Conservation (phyloP, 2,329 filamentous ascomycete genomes). For the Microascus cirrosus region DNA sequence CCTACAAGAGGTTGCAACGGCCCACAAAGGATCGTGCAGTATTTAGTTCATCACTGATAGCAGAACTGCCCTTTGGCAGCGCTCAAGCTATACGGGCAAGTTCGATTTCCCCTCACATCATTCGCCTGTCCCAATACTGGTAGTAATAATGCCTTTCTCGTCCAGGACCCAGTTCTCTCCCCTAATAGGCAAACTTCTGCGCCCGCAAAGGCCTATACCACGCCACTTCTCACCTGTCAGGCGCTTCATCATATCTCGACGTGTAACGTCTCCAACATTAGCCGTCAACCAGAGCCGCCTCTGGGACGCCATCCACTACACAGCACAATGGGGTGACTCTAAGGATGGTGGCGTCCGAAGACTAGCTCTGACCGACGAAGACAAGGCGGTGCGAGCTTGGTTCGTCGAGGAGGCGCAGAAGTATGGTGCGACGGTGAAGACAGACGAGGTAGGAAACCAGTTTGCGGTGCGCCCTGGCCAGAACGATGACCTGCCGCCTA, state of each 20-base stretch:
- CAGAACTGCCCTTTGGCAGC: too few relatives aligned
- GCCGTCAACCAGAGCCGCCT: background rate
- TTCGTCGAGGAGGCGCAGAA: background rate
- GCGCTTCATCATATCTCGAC: background rate
- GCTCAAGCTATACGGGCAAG: too few relatives aligned
- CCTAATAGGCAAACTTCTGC: too few relatives aligned
- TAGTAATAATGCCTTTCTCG: too few relatives aligned
- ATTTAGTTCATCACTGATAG: too few relatives aligned
- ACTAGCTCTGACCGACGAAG: background rate
- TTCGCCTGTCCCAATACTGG: too few relatives aligned
- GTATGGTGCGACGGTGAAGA: background rate
- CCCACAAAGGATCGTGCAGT: too few relatives aligned
- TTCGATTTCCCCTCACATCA: too few relatives aligned
- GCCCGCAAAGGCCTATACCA: too few relatives aligned
- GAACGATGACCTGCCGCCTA: constrained; percentile 43
- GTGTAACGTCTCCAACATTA: background rate
- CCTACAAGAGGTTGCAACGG: too few relatives aligned
- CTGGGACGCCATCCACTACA: background rate
- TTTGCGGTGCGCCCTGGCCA: constrained; percentile 60
- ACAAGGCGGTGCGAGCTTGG: background rate
- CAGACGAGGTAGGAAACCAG: background rate
- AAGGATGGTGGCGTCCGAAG: background rate
- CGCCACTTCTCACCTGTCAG: background rate
- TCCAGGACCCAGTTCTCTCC: too few relatives aligned
- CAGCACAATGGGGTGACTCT: background rate